These are phyloP conservation scores for Fallopia convolvulus DNA, from an alignment of 148 eudicot species.

Conservation along the genomic window DNA sequence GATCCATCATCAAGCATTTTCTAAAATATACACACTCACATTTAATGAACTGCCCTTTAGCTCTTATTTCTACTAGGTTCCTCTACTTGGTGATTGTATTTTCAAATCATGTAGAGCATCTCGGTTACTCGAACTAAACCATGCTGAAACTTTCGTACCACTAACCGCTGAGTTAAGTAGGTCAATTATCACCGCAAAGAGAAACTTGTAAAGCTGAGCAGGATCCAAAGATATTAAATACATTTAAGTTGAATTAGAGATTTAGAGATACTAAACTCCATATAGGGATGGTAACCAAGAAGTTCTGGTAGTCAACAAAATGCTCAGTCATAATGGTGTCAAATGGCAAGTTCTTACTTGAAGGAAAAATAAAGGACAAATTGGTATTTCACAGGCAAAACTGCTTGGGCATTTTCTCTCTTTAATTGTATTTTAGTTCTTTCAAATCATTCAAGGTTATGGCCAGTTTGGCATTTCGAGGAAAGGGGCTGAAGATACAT, in stretches of 20 bases:
- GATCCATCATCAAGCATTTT: background rate
- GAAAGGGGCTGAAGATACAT: constrained; percentile 76
- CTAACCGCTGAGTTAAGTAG: no score
- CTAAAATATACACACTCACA: background rate
- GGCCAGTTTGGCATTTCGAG: constrained; percentile 90
- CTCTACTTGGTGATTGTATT: background rate
- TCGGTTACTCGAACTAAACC: background rate
- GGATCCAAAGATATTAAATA: background rate
- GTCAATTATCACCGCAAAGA: no score
- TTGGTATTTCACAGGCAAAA: background rate
- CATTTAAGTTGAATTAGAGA: background rate
- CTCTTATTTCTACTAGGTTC: background rate
- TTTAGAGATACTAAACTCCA: constrained; percentile 1
- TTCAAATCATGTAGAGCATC: background rate
- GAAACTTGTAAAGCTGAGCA: background rate
- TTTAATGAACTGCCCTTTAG: background rate
- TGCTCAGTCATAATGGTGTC: background rate
- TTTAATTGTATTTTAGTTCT: background rate
- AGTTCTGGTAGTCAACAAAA: background rate
- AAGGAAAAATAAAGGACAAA: background rate
- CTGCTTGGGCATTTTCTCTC: background rate
- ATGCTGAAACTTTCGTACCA: background rate
- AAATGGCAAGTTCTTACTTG: background rate
- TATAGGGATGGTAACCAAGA: background rate
- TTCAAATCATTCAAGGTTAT: constrained; percentile 42